A percentile compares a stretch with the other conserved stretches of the same genome.
phyloP scores from a whole-genome alignment of 257 asterid species.

The Capsicum rhomboideum region DNA sequence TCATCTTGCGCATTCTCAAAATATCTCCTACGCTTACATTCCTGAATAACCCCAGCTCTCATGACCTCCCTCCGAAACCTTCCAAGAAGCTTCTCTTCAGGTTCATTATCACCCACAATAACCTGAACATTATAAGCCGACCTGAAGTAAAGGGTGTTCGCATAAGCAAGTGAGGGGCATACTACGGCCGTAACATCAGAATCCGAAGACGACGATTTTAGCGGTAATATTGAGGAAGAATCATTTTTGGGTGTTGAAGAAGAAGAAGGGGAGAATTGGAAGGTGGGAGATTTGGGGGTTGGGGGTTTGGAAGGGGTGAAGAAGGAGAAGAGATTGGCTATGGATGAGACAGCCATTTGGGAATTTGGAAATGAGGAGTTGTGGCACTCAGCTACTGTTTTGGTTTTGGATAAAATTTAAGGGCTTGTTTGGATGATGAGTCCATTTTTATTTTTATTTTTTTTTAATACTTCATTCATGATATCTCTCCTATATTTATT shows the following conservation, averaged over 20 bases:
- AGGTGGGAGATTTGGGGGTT: constrained; percentile 26
- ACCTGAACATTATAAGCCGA: constrained; percentile 77
- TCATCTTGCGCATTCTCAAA: constrained; percentile 79
- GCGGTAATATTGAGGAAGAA: not conserved
- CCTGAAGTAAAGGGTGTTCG: constrained; percentile 53
- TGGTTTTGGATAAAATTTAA: not conserved
- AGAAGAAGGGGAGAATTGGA: constrained; percentile 15
- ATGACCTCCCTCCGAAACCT: constrained; percentile 89
- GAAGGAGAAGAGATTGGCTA: constrained; percentile 53
- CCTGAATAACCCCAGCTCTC: constrained; percentile 88
- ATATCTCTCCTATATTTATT: too few relatives aligned
- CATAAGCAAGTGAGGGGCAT: constrained; percentile 58
- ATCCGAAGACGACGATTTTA: not conserved
- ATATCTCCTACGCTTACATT: constrained; percentile 65
- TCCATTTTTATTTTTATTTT: too few relatives aligned
- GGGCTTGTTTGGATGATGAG: not conserved
- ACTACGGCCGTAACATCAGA: constrained; percentile 43
- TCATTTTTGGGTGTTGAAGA: constrained; percentile 4
- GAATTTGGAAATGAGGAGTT: not conserved
- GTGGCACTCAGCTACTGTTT: not conserved
- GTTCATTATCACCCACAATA: constrained; percentile 74
- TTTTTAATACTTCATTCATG: too few relatives aligned
- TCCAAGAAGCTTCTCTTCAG: constrained; percentile 73
- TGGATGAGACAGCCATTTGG: constrained; percentile 22
- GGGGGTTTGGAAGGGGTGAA: constrained; percentile 44